A percentile compares a stretch with the other conserved stretches of the same genome.
phyloP scores from a whole-genome alignment of 441 rosid genomes.

The Aquilaria agallochum region DNA sequence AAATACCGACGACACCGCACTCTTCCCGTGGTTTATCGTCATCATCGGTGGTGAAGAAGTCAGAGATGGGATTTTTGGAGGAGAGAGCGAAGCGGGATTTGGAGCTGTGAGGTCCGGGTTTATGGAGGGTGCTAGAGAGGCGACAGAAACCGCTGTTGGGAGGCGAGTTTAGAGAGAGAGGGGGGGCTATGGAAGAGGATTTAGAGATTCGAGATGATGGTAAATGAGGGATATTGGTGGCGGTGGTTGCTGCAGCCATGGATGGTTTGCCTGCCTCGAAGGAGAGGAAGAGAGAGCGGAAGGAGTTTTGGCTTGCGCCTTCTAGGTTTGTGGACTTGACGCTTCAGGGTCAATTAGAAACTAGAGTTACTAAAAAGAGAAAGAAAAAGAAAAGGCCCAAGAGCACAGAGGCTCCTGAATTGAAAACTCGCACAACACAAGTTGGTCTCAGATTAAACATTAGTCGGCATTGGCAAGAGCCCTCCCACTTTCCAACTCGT shows the following conservation, averaged over 20 bases:
- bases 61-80: conserved; percentile 34
- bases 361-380: too few species aligned
- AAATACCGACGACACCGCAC: conserved; percentile 95
- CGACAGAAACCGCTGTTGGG: conserved; percentile 15
- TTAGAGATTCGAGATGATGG: conserved; percentile 15
- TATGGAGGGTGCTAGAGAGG: conserved; percentile 28
- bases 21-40: conserved; percentile 92
- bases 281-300: background rate
- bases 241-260: conserved; percentile 26
- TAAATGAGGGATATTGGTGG: conserved; percentile 25
- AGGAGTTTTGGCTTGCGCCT: background rate
- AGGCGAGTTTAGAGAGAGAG: conserved; percentile 21
- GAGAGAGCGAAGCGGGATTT: conserved; percentile 15
- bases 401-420: too few species aligned
- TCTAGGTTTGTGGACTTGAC: too few species aligned
- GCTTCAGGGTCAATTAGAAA: too few species aligned
- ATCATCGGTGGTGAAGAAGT: conserved; percentile 20
- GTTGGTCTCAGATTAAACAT: too few species aligned
- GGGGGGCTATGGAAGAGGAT: conserved; percentile 10
- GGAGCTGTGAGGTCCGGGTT: conserved; percentile 14
- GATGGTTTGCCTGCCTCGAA: conserved; percentile 1
- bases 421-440: too few species aligned
- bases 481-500: too few species aligned
- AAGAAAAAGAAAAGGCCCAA: too few species aligned
- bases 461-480: too few species aligned